Evolutionary conservation across 2,329 filamentous ascomycete genomes (phyloP).

Genomic region (Mollisia scopiformis): DNA sequence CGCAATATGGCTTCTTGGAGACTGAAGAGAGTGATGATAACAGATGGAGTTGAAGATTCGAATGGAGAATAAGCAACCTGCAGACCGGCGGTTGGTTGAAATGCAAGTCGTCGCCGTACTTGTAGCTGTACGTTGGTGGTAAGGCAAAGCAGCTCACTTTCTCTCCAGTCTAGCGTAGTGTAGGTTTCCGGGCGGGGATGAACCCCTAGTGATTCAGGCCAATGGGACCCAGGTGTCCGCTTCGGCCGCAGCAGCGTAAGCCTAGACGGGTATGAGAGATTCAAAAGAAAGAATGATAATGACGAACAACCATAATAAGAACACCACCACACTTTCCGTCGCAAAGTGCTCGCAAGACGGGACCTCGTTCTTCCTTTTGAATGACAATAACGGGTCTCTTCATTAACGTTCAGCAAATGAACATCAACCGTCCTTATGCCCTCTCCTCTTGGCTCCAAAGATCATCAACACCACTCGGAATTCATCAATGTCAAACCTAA

Average conservation of each 20-base stretch:
- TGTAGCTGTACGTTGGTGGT: background rate
- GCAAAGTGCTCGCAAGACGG: too few relatives aligned
- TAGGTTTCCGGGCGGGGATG: background rate
- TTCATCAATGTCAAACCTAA: too few relatives aligned
- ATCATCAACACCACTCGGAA: background rate
- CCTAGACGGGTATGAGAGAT: background rate
- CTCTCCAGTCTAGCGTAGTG: background rate
- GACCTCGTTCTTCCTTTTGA: background rate
- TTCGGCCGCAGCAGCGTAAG: too few relatives aligned
- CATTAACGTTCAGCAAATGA: background rate
- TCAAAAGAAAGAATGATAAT: too few relatives aligned
- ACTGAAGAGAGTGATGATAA: background rate
- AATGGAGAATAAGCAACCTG: background rate
- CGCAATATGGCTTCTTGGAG: background rate
- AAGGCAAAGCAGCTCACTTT: background rate
- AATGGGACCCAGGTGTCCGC: too few relatives aligned
- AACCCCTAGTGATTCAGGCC: too few relatives aligned
- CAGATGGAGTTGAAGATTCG: background rate
- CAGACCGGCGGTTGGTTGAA: background rate
- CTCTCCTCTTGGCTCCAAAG: background rate
- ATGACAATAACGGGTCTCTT: background rate
- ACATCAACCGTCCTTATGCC: too few relatives aligned
- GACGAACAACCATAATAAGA: too few relatives aligned
- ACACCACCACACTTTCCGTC: too few relatives aligned
- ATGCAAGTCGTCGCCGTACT: background rate